These are phyloP conservation scores for Rhizophora mangle DNA, from an alignment of 345 rosid genomes.

Conservation along the genomic window DNA sequence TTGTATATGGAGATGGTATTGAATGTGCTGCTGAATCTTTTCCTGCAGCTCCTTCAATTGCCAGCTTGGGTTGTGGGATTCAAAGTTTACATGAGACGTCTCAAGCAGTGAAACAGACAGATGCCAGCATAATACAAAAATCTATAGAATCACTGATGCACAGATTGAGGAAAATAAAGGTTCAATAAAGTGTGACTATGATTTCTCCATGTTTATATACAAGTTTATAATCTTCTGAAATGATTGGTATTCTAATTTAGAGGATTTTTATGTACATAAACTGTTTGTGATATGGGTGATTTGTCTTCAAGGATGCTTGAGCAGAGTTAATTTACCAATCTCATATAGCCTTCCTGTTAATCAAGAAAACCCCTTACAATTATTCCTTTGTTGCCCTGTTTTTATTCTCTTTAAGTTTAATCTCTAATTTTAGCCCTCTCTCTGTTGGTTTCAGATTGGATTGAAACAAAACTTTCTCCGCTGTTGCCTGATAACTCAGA, in stretches of 20 bases:
- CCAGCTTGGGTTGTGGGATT: constrained; percentile 87
- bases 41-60: constrained; percentile 83
- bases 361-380: not conserved
- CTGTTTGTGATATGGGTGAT: not conserved
- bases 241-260: constrained; percentile 3
- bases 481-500: no score
- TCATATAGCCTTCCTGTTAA: no score
- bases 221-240: not conserved
- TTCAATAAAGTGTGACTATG: constrained; percentile 30
- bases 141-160: constrained; percentile 73
- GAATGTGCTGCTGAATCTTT: constrained; percentile 81
- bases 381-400: no score
- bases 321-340: not conserved
- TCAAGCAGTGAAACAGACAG: constrained; percentile 46
- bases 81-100: constrained; percentile 70
- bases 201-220: not conserved
- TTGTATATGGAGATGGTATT: constrained; percentile 73
- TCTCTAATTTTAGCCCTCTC: no score
- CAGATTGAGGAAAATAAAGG: constrained; percentile 58
- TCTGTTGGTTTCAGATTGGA: no score
- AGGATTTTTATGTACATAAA: constrained; percentile 2
- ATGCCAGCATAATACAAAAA: constrained; percentile 63
- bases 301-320: not conserved
- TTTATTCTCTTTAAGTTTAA: no score
- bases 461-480: no score